These are phyloP conservation scores for Globisporangium spinosum DNA, from an alignment of 352 stramenopile genomes.

Conservation along the genomic window DNA sequence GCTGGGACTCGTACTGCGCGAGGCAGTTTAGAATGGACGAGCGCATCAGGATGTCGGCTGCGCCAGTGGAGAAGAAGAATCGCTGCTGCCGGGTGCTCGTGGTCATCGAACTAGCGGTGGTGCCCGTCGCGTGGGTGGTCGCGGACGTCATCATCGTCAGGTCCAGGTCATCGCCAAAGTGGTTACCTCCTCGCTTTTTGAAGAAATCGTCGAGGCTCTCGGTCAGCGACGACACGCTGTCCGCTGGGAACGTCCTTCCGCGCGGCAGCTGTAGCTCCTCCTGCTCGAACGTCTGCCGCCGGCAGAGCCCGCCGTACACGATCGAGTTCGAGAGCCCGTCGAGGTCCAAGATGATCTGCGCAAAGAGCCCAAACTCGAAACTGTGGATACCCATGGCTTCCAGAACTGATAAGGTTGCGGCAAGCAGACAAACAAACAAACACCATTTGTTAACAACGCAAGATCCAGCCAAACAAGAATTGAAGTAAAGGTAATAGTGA, in stretches of 20 bases:
- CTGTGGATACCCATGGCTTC: constrained; percentile 33
- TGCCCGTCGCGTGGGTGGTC: neutral
- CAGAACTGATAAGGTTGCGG: constrained; percentile 27
- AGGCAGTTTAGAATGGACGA: constrained; percentile 13
- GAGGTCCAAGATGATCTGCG: constrained; percentile 62
- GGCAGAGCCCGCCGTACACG: constrained; percentile 64
- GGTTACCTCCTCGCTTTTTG: constrained; percentile 25
- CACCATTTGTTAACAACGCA: neutral
- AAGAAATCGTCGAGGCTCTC: constrained; percentile 32
- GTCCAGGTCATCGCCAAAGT: constrained; percentile 21
- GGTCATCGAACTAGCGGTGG: neutral
- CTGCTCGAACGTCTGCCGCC: constrained; percentile 17
- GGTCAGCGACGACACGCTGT: constrained; percentile 42
- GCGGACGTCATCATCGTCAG: constrained; percentile 14
- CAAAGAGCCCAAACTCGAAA: constrained; percentile 38
- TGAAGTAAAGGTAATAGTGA: neutral
- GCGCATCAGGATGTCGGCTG: constrained; percentile 17
- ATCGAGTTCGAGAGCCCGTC: constrained; percentile 73
- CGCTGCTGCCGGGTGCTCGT: neutral
- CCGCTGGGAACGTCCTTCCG: constrained; percentile 29
- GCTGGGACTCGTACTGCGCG: constrained; percentile 5
- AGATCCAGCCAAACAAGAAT: neutral
- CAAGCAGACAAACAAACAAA: neutral
- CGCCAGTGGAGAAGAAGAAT: constrained; percentile 6
- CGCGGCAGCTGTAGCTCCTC: constrained; percentile 16